Conservation (phyloP, 345 rosid species). For the Eucalyptus melliodora region DNA sequence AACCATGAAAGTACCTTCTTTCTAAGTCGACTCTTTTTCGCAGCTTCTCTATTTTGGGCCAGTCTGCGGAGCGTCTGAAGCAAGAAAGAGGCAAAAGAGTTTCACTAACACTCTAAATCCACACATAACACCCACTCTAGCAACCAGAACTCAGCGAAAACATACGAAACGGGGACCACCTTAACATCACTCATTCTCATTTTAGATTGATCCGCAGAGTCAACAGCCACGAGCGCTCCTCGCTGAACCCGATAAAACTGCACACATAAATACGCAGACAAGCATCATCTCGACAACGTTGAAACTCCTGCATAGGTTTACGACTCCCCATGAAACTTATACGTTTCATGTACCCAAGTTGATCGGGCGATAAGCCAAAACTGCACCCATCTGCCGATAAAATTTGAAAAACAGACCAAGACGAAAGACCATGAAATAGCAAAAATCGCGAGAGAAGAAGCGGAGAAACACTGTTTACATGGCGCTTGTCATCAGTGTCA, state of each 20-base stretch:
- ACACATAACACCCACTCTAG: not conserved
- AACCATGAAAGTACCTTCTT: slow-evolving; percentile 45
- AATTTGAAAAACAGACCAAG: not conserved
- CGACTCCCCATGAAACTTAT: not conserved
- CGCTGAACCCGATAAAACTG: slow-evolving; percentile 35
- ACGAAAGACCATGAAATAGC: not conserved
- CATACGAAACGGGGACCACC: slow-evolving; percentile 12
- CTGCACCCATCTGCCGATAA: not conserved
- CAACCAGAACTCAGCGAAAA: not conserved
- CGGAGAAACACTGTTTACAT: slow-evolving; percentile 19
- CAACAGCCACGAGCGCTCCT: slow-evolving; percentile 30
- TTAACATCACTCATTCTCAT: slow-evolving; percentile 48
- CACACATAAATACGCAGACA: not conserved
- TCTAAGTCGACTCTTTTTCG: slow-evolving; percentile 82
- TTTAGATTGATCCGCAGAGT: slow-evolving; percentile 53
- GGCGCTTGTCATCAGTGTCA: slow-evolving; percentile 75
- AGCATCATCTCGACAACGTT: not conserved
- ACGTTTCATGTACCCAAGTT: not conserved
- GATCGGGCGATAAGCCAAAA: not conserved
- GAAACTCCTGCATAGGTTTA: not conserved
- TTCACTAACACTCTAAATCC: not conserved
- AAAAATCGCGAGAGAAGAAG: not conserved
- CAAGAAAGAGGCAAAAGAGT: not conserved
- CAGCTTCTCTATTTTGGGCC: slow-evolving; percentile 97
- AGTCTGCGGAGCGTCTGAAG: slow-evolving; percentile 64